Base-by-base conservation (phyloP, 345 rosid genomes). In the Aurinia saxatilis region DNA sequence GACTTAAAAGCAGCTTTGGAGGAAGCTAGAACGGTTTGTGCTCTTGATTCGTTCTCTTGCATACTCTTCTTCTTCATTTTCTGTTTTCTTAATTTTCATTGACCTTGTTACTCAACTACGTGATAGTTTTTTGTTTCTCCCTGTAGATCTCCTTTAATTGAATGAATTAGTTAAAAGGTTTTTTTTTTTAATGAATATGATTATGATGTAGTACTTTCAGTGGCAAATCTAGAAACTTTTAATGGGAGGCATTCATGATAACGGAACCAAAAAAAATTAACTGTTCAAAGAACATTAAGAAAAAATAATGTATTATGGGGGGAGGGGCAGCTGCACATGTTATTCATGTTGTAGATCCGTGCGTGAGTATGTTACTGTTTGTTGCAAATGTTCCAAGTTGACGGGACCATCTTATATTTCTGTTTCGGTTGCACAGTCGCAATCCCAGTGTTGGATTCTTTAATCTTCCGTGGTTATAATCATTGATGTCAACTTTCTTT, bases 1-100 rank as follows among this genome's bases (percentile, higher is more conserved):
- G 96, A 95, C 73, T 84, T 84, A 44, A 95, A 88, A 82, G 87
- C 97, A 65, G 99, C 99, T 77, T 71, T 95, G 67, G 97, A 88
- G 78, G 99, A 95, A 84, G 96, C 97, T 67, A 84, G 78, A 72
- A 76, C 6, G 84, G 99, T 95, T 87, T 63, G 76, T 71, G 75
- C 31, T 5, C 64, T 60, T 50, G 53, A 50, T 50, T 64, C 60
- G 60, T 35, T 57, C 27, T 11, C 55, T 64, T 57, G 34, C 60
- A 48, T 38, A 10, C 51, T 35, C 61, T 38, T 60, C 10, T 64
- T 49, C 57, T 33, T 49, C 52, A 54, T 52, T 45, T 19, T 68
- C 11, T 40, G 6, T 64, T 23, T 52, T 27, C 44, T 67, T 36
- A 29, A 38, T 57, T 49, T n/a, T 63, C 15, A 49, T 57, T 56